A percentile compares a stretch with the other conserved stretches of the same genome.
Evolutionary conservation across 805 yeast genomes (phyloP).

Genomic region (Martiniozyma abietophila): DNA sequence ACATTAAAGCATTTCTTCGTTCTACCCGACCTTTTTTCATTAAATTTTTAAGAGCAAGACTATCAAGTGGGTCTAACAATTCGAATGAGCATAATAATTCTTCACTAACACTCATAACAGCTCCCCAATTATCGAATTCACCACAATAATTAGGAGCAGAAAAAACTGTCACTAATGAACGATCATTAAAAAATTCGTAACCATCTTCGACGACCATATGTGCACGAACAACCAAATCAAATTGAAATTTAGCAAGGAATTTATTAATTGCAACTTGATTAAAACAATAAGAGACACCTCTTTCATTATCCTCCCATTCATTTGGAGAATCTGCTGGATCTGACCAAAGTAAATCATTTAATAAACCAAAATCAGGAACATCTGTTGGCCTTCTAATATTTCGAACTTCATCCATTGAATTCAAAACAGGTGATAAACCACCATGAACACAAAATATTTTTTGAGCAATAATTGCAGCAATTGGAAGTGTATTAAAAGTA

Average conservation of each 20-base stretch:
- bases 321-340: constrained; percentile 77
- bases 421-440: constrained; percentile 68
- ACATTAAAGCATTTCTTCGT: constrained; percentile 48
- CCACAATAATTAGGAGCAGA: constrained; percentile 75
- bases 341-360: constrained; percentile 74
- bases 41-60: constrained; percentile 86
- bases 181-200: constrained; percentile 65
- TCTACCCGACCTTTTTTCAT: constrained; percentile 92
- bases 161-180: constrained; percentile 63
- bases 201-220: constrained; percentile 87
- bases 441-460: constrained; percentile 91
- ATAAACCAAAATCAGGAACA: constrained; percentile 73
- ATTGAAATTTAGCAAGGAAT: constrained; percentile 63
- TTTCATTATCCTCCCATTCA: constrained; percentile 84
- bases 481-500: constrained; percentile 90
- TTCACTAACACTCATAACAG: constrained; percentile 94
- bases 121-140: constrained; percentile 93
- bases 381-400: constrained; percentile 75
- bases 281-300: constrained; percentile 77
- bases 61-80: constrained; percentile 85
- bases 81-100: constrained; percentile 91
- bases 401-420: constrained; percentile 65
- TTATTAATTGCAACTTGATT: constrained; percentile 73
- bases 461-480: constrained; percentile 92
- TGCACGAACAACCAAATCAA: constrained; percentile 76